Evolutionary conservation across 1,284 basidiomycete species (phyloP).

Genomic region (Ustilago tritici): DNA sequence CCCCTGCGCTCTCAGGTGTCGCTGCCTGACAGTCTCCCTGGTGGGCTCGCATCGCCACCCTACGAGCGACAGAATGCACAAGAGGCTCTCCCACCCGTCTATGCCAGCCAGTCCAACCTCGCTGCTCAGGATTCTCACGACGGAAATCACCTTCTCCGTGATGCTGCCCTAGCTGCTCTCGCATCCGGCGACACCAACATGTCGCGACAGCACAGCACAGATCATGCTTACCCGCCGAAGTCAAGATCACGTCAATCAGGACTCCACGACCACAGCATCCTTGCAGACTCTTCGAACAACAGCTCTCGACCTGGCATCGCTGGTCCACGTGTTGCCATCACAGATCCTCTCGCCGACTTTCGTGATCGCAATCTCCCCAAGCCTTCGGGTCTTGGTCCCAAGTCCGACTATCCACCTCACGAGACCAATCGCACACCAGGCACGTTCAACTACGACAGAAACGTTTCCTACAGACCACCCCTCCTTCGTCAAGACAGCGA

Average conservation of each 20-base stretch:
- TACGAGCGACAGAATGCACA: constrained; percentile 38
- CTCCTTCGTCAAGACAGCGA: constrained; percentile 51
- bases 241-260: constrained; percentile 17
- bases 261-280: constrained; percentile 19
- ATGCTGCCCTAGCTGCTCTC: constrained; percentile 37
- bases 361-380: constrained; percentile 53
- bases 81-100: constrained; percentile 45
- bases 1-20: constrained; percentile 35
- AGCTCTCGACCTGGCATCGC: constrained; percentile 36
- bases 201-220: not conserved
- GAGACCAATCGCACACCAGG: constrained; percentile 43
- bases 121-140: constrained; percentile 11
- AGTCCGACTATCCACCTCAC: constrained; percentile 57
- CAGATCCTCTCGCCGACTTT: constrained; percentile 62
- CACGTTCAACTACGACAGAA: constrained; percentile 33
- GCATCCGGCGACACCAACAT: constrained; percentile 34
- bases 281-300: constrained; percentile 21
- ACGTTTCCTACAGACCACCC: constrained; percentile 34
- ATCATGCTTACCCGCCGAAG: not conserved
- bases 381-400: constrained; percentile 54
- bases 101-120: constrained; percentile 45
- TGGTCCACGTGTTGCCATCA: constrained; percentile 57
- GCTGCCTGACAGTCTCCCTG: constrained; percentile 21
- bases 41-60: constrained; percentile 49
- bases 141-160: constrained; percentile 16